A percentile compares a stretch with the other conserved stretches of the same genome.
phyloP scores from a whole-genome alignment of 2,329 filamentous ascomycete genomes.

The Arthrobotrys iridis region DNA sequence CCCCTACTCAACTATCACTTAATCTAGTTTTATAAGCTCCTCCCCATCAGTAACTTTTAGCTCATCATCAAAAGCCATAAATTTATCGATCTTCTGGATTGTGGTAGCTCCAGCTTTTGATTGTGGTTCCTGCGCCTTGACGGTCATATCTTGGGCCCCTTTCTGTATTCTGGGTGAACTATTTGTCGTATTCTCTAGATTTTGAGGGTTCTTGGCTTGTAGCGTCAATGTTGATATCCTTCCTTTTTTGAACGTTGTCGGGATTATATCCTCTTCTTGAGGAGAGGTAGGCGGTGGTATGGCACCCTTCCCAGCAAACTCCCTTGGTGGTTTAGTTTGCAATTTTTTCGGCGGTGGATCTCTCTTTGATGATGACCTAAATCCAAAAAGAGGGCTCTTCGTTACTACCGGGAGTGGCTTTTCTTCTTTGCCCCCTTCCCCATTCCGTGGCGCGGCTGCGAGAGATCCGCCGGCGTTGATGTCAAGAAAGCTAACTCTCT shows the following conservation, averaged over 20 bases:
- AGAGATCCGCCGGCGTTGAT: neutral
- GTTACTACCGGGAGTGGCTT: neutral
- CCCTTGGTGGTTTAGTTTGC: neutral
- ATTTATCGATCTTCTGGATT: neutral
- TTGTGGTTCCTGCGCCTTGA: neutral
- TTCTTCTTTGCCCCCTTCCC: too few relatives aligned
- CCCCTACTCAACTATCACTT: too few relatives aligned
- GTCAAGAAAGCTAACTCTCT: neutral
- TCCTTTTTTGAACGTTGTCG: neutral
- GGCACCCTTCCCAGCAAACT: neutral
- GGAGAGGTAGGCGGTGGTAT: neutral
- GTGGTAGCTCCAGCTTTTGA: neutral
- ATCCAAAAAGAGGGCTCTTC: neutral
- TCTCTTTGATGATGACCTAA: neutral
- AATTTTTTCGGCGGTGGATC: neutral
- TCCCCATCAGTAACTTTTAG: too few relatives aligned
- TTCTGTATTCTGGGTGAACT: neutral
- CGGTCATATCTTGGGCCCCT: neutral
- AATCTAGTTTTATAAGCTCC: too few relatives aligned
- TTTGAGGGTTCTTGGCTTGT: slow-evolving; percentile 8
- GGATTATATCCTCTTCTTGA: neutral
- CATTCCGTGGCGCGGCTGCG: neutral
- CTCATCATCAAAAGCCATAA: too few relatives aligned
- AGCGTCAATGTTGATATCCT: slow-evolving; percentile 5
- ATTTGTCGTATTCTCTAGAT: neutral